Percentiles rank a stretch among this genome's conserved stretches.
These are phyloP conservation scores for Zea luxurians DNA, from an alignment of 176 grass and related monocot genomes.

Conservation along the genomic window DNA sequence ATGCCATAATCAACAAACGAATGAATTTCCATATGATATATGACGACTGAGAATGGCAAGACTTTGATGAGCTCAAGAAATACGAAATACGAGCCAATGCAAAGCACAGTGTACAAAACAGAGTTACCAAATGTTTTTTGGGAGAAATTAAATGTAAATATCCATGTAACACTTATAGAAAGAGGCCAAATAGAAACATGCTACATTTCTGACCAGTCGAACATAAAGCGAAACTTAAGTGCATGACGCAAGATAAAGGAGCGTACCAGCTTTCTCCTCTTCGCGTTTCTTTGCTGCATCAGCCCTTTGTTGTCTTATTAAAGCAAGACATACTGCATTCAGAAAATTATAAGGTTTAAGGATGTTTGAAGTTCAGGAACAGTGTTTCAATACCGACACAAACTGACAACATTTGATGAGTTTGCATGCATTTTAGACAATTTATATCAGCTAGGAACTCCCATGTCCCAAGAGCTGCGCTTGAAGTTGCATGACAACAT, in stretches of 20 bases:
- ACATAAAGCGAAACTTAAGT: neutral
- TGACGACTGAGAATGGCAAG: too few species aligned
- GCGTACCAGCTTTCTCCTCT: slow-evolving; percentile 93
- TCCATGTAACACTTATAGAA: neutral
- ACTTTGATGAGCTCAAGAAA: neutral
- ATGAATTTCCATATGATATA: neutral
- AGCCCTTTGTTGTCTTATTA: slow-evolving; percentile 88
- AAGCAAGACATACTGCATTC: slow-evolving; percentile 87
- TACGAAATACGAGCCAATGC: too few species aligned
- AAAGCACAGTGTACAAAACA: neutral
- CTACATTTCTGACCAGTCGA: neutral
- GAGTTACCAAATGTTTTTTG: neutral
- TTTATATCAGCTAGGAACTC: neutral
- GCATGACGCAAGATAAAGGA: slow-evolving; percentile 9
- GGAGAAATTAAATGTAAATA: slow-evolving; percentile 19
- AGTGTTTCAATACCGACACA: slow-evolving; percentile 22
- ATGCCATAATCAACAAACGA: neutral
- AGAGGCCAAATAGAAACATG: neutral
- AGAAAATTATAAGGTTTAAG: slow-evolving; percentile 30
- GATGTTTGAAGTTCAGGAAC: neutral
- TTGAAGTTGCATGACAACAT: neutral
- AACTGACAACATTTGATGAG: neutral
- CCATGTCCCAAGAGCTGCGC: neutral
- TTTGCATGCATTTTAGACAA: neutral
- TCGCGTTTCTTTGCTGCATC: slow-evolving; percentile 95